Evolutionary conservation across 2,329 filamentous ascomycete species (phyloP).

Genomic region (Alternaria postmessia): DNA sequence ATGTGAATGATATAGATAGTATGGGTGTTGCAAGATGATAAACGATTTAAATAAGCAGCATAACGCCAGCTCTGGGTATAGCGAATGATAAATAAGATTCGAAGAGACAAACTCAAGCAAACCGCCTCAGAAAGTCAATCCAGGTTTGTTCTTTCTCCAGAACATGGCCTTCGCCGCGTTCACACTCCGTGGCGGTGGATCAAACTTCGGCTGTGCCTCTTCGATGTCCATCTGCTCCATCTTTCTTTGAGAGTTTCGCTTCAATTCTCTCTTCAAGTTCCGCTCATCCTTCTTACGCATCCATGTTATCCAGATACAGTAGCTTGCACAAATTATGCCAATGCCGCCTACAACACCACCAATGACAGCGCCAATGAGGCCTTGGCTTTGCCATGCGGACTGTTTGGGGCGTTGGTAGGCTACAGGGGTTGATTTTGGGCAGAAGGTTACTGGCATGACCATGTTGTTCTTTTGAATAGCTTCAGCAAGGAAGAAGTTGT

Average conservation of each 20-base stretch:
- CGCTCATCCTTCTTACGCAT: constrained; percentile 39
- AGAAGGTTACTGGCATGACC: constrained; percentile 54
- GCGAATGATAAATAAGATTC: background rate
- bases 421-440: constrained; percentile 48
- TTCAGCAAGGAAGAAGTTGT: constrained; percentile 53
- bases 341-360: constrained; percentile 50
- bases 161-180: constrained; percentile 37
- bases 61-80: constrained; percentile 27
- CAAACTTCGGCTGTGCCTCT: constrained; percentile 39
- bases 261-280: constrained; percentile 37
- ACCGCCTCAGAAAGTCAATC: constrained; percentile 7
- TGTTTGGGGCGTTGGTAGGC: constrained; percentile 43
- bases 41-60: constrained; percentile 12
- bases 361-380: constrained; percentile 50
- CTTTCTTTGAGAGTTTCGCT: constrained; percentile 38
- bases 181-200: constrained; percentile 40
- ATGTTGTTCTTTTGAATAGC: constrained; percentile 51
- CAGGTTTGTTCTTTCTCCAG: constrained; percentile 41
- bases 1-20: background rate
- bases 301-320: constrained; percentile 43
- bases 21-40: no score
- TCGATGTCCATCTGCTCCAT: constrained; percentile 47
- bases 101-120: background rate
- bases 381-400: constrained; percentile 42
- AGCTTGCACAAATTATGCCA: constrained; percentile 37